Evolutionary conservation across 495 filamentous ascomycete species (phyloP).

Genomic region (Hypomontagnella monticulosa): DNA sequence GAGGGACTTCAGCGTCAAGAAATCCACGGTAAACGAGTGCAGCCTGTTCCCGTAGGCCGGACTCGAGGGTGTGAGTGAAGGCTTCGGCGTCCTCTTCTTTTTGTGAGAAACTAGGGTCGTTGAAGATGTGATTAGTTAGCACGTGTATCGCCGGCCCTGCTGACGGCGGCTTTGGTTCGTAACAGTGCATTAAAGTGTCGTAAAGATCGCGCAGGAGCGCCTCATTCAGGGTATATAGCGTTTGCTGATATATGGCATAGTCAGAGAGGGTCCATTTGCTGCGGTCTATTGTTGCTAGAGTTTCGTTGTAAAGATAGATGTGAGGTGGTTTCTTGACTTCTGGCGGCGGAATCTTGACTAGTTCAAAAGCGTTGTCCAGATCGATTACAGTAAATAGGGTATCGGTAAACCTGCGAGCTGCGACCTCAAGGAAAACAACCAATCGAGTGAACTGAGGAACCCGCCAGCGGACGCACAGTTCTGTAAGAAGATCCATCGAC

Average conservation of each 20-base stretch:
- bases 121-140: constrained; percentile 81
- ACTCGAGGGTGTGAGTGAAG: constrained; percentile 73
- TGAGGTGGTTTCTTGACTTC: constrained; percentile 64
- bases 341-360: constrained; percentile 74
- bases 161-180: constrained; percentile 81
- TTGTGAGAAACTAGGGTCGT: constrained; percentile 78
- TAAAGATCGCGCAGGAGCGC: constrained; percentile 88
- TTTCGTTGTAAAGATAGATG: constrained; percentile 51
- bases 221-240: constrained; percentile 80
- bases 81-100: constrained; percentile 71
- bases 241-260: constrained; percentile 75
- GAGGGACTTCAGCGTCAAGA: constrained; percentile 76
- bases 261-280: constrained; percentile 83
- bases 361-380: constrained; percentile 82
- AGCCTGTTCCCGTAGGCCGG: constrained; percentile 78
- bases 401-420: constrained; percentile 84
- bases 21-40: constrained; percentile 75
- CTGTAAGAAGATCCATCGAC: constrained; percentile 83
- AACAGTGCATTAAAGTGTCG: constrained; percentile 85
- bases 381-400: constrained; percentile 83
- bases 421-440: constrained; percentile 85
- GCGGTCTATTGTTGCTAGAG: constrained; percentile 56
- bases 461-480: constrained; percentile 88
- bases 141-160: constrained; percentile 84
- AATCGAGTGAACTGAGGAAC: constrained; percentile 84